A percentile compares a stretch with the other conserved stretches of the same genome.
phyloP scores from a whole-genome alignment of 257 asterid genomes.

The Lantana camara region DNA sequence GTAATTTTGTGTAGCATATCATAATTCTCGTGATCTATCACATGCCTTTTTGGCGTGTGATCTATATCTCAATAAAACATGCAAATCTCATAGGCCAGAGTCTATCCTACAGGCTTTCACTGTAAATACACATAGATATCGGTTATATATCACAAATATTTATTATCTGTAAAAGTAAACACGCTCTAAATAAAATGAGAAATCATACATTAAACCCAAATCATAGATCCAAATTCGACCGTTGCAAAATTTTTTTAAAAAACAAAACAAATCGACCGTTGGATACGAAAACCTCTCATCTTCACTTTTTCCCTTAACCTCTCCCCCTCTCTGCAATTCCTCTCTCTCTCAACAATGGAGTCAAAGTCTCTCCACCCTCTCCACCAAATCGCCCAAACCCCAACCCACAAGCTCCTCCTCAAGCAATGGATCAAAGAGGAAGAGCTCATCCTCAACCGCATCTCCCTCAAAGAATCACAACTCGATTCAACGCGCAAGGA shows the following conservation, averaged over 20 bases:
- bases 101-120: too few species aligned
- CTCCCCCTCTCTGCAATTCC: background rate
- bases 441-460: slow-evolving; percentile 77
- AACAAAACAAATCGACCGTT: slow-evolving; percentile 43
- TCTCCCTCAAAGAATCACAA: slow-evolving; percentile 75
- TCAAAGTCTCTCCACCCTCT: slow-evolving; percentile 64
- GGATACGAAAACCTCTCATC: slow-evolving; percentile 29
- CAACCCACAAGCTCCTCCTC: slow-evolving; percentile 90
- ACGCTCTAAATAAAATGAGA: background rate
- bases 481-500: slow-evolving; percentile 68
- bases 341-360: slow-evolving; percentile 40
- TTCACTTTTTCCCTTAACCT: slow-evolving; percentile 4
- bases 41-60: too few species aligned
- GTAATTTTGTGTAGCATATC: too few species aligned
- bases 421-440: slow-evolving; percentile 96
- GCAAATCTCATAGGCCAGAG: too few species aligned
- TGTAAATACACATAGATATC: too few species aligned
- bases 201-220: background rate
- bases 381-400: slow-evolving; percentile 77
- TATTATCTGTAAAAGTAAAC: too few species aligned
- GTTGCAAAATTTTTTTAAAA: slow-evolving; percentile 38
- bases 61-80: too few species aligned
- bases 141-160: too few species aligned
- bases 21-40: too few species aligned
- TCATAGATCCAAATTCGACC: slow-evolving; percentile 38